These are phyloP conservation scores for Kalanchoe fedtschenkoi DNA, from an alignment of 164 flowering plant genomes.

Conservation along the genomic window DNA sequence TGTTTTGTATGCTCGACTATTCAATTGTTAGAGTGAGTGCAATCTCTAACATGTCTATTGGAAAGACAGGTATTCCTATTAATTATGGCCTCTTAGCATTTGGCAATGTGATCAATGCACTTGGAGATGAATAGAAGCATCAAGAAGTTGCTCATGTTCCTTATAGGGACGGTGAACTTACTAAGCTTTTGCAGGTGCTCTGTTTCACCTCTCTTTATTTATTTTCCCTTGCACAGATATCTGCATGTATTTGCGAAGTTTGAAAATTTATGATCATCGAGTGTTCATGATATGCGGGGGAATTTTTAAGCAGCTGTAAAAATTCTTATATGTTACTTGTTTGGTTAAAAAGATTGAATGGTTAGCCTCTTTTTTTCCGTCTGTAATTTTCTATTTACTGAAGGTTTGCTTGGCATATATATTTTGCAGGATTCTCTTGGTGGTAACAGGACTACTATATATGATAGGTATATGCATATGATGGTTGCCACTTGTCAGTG, in stretches of 20 bases:
- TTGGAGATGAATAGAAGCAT: slow-evolving; percentile 96
- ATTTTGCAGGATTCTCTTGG: slow-evolving; percentile 93
- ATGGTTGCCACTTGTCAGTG: too few species aligned
- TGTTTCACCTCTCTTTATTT: background rate
- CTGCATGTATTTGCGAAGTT: background rate
- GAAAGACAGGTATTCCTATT: slow-evolving; percentile 76
- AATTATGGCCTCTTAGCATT: slow-evolving; percentile 97
- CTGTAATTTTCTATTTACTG: background rate
- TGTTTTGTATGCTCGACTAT: background rate
- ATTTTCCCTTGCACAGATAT: background rate
- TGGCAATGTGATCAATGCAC: slow-evolving; percentile 98
- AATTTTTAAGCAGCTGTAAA: too few species aligned
- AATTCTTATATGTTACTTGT: too few species aligned
- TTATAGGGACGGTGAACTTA: slow-evolving; percentile 96
- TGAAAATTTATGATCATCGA: too few species aligned
- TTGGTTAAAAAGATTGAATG: background rate
- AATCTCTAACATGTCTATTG: background rate
- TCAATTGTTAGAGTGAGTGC: background rate
- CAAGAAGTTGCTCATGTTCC: slow-evolving; percentile 96
- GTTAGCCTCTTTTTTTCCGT: background rate
- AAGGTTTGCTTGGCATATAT: background rate
- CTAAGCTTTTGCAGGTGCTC: slow-evolving; percentile 92
- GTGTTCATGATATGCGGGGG: too few species aligned
- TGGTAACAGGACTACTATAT: slow-evolving; percentile 92
- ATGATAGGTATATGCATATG: slow-evolving; percentile 72